These are phyloP conservation scores for Calonectria hongkongensis DNA, from an alignment of 2,329 filamentous ascomycete genomes.

Conservation along the genomic window DNA sequence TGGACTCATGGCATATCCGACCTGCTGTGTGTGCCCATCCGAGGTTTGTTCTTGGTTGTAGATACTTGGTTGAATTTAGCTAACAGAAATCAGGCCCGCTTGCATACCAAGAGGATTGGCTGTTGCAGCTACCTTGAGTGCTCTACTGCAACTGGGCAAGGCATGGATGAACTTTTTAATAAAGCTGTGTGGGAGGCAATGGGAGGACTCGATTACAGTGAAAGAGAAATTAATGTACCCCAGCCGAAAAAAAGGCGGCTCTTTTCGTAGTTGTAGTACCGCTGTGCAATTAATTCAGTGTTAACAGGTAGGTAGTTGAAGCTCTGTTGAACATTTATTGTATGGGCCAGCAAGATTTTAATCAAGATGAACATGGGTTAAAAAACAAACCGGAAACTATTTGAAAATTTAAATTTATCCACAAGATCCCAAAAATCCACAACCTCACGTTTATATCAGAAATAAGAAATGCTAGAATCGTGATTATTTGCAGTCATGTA, in stretches of 20 bases:
- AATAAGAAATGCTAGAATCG: background rate
- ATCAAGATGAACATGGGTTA: no score
- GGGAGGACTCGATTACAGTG: conserved; percentile 42
- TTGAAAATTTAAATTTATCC: no score
- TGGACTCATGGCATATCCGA: conserved; percentile 47
- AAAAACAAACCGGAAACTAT: no score
- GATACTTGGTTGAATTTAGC: background rate
- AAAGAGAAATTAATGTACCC: conserved; percentile 29
- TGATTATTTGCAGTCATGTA: background rate
- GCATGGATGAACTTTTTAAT: conserved; percentile 57
- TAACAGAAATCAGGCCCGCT: conserved; percentile 54
- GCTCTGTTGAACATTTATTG: no score
- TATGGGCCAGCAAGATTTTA: no score
- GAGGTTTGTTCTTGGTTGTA: conserved; percentile 49
- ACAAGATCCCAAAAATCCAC: no score
- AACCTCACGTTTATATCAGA: background rate
- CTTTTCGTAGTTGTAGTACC: conserved; percentile 23
- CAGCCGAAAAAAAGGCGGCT: conserved; percentile 48
- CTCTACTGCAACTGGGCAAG: conserved; percentile 61
- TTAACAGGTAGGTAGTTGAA: no score
- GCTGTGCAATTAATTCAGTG: no score
- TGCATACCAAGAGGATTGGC: conserved; percentile 57
- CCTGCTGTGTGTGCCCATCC: conserved; percentile 57
- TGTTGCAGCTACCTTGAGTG: conserved; percentile 59
- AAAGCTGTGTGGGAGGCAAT: conserved; percentile 52